These are phyloP conservation scores for Grosmannia huntii DNA, from an alignment of 2,329 filamentous ascomycete species.

Conservation along the genomic window DNA sequence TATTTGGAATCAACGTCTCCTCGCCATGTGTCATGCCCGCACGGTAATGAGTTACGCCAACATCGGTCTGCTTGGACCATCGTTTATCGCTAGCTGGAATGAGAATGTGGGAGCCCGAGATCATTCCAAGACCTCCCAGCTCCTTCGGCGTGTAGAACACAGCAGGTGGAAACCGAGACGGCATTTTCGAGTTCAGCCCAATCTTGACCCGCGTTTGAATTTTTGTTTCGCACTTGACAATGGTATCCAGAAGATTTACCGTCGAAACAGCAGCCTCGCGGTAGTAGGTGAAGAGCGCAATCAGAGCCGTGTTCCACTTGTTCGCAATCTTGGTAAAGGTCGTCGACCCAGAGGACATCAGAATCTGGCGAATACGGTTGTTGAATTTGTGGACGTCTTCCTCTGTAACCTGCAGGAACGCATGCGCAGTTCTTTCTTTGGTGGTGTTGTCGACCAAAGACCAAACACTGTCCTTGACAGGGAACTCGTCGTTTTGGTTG, in stretches of 20 bases:
- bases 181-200: conserved; percentile 98
- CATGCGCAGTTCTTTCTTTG: conserved; percentile 93
- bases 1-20: conserved; percentile 95
- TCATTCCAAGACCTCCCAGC: conserved; percentile 93
- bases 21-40: conserved; percentile 98
- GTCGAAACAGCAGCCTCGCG: conserved; percentile 95
- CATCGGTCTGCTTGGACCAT: conserved; percentile 97
- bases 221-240: conserved; percentile 99
- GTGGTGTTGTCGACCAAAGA: conserved; percentile 91
- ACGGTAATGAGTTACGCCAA: conserved; percentile 91
- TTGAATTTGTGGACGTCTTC: conserved; percentile 99
- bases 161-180: conserved; percentile 91
- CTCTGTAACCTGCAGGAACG: conserved; percentile 94
- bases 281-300: conserved; percentile 96
- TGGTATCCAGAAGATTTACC: conserved; percentile 85
- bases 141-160: conserved; percentile 99
- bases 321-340: conserved; percentile 99
- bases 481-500: conserved; percentile 92
- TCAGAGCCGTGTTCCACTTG: conserved; percentile 98
- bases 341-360: conserved; percentile 98
- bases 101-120: conserved; percentile 93
- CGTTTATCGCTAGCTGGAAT: conserved; percentile 96
- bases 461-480: conserved; percentile 97
- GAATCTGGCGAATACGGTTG: conserved; percentile 93
- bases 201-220: conserved; percentile 99